Percentiles rank a stretch among this genome's conserved stretches.
Evolutionary conservation across 2,329 filamentous ascomycete genomes (phyloP).

Genomic region (Pseudonectria foliicola): DNA sequence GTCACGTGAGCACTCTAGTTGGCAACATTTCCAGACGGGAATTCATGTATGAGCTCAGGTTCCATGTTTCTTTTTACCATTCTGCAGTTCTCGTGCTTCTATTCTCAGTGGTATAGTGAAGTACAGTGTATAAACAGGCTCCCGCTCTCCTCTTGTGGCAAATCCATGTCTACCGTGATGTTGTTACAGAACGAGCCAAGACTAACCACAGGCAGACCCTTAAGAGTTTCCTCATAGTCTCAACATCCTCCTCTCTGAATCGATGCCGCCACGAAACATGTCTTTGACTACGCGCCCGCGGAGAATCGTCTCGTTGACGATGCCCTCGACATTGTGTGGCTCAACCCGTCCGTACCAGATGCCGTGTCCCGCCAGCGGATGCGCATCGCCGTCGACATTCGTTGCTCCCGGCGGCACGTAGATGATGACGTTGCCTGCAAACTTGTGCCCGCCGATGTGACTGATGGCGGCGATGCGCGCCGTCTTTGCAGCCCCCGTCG

Average conservation of each 20-base stretch:
- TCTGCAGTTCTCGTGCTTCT: too few relatives aligned
- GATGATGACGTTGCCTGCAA: constrained; percentile 76
- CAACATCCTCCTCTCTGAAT: constrained; percentile 44
- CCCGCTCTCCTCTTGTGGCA: background rate
- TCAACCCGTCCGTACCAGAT: constrained; percentile 80
- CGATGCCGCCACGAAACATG: constrained; percentile 65
- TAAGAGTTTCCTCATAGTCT: constrained; percentile 34
- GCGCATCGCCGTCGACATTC: constrained; percentile 32
- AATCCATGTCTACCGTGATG: background rate
- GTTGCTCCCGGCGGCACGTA: constrained; percentile 59
- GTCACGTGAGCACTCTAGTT: constrained; percentile 15
- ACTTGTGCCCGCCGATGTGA: constrained; percentile 81
- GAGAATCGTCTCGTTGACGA: constrained; percentile 63
- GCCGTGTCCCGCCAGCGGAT: constrained; percentile 61
- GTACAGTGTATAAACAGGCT: background rate
- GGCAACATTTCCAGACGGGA: too few relatives aligned
- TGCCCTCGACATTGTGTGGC: constrained; percentile 67
- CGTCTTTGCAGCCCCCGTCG: constrained; percentile 18
- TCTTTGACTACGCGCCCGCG: constrained; percentile 62
- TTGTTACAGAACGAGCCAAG: background rate
- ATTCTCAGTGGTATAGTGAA: too few relatives aligned
- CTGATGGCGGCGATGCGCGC: constrained; percentile 65
- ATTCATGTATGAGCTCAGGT: too few relatives aligned
- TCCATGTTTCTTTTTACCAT: too few relatives aligned
- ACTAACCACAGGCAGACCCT: too few relatives aligned